Conservation (phyloP, 768 basidiomycete genomes). For the Termitomyces bulborhizus region DNA sequence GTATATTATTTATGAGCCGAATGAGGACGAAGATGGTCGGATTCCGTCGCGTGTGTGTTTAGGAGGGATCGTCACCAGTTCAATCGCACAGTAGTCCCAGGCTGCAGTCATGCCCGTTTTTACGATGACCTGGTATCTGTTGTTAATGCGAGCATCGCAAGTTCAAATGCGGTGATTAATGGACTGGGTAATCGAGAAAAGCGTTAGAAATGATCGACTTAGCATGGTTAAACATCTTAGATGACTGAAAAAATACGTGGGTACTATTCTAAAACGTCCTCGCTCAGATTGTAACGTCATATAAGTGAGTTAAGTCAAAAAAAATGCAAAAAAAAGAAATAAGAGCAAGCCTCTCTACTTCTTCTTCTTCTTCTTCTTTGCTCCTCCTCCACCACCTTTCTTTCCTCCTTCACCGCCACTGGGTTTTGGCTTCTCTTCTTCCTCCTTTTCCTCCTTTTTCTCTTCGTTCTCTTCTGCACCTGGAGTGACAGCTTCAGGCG, state of each 20-base stretch:
- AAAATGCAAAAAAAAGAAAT: neutral
- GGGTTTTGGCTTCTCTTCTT: slow-evolving; percentile 7
- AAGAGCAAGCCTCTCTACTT: slow-evolving; percentile 14
- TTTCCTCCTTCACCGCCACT: slow-evolving; percentile 12
- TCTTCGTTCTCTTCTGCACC: slow-evolving; percentile 12
- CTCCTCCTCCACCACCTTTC: slow-evolving; percentile 4
- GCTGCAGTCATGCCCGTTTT: too few relatives aligned
- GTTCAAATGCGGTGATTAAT: too few relatives aligned
- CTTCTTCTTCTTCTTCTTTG: slow-evolving; percentile 16
- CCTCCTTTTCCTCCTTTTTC: slow-evolving; percentile 12
- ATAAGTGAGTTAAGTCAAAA: neutral
- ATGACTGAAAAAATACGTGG: neutral
- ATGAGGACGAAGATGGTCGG: too few relatives aligned
- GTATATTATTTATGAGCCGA: too few relatives aligned
- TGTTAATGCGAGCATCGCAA: too few relatives aligned
- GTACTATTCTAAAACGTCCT: neutral
- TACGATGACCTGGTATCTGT: too few relatives aligned
- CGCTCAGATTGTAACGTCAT: neutral
- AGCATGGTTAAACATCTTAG: neutral
- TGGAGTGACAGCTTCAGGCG: slow-evolving; percentile 11
- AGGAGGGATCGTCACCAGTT: too few relatives aligned
- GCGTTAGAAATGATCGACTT: neutral
- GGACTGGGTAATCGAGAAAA: too few relatives aligned
- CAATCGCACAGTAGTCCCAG: too few relatives aligned
- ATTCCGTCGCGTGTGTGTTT: too few relatives aligned